Conservation (phyloP, 768 basidiomycete species). For the Calocybe cyanea region DNA sequence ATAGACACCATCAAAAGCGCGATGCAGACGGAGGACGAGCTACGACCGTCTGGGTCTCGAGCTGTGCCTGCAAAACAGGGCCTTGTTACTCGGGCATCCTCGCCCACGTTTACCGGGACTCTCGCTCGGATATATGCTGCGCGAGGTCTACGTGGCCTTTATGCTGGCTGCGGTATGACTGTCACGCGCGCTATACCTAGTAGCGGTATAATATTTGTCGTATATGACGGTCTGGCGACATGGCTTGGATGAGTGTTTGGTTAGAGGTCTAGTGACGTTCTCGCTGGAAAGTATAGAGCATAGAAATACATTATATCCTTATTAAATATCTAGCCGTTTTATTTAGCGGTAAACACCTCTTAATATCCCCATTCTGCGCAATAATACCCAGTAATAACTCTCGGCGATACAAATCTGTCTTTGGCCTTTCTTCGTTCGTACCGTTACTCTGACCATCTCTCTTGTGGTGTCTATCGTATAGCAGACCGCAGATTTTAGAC, state of each 20-base stretch:
- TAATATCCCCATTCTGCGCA: too few species aligned
- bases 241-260: conserved; percentile 38
- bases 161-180: conserved; percentile 92
- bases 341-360: too few species aligned
- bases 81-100: background rate
- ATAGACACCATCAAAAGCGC: conserved; percentile 89
- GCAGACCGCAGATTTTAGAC: too few species aligned
- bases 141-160: conserved; percentile 80
- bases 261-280: too few species aligned
- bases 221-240: conserved; percentile 74
- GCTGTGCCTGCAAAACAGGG: background rate
- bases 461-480: too few species aligned
- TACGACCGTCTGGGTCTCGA: conserved; percentile 39
- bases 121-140: conserved; percentile 67
- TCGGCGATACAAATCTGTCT: too few species aligned
- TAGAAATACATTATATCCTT: too few species aligned
- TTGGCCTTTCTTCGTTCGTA: too few species aligned
- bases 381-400: too few species aligned
- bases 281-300: too few species aligned
- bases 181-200: conserved; percentile 81
- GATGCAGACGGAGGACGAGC: conserved; percentile 86
- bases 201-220: conserved; percentile 89
- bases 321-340: too few species aligned
- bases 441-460: too few species aligned
- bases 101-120: conserved; percentile 46